Conservation (phyloP, 2,329 filamentous ascomycete species). For the Lachnellula occidentalis region DNA sequence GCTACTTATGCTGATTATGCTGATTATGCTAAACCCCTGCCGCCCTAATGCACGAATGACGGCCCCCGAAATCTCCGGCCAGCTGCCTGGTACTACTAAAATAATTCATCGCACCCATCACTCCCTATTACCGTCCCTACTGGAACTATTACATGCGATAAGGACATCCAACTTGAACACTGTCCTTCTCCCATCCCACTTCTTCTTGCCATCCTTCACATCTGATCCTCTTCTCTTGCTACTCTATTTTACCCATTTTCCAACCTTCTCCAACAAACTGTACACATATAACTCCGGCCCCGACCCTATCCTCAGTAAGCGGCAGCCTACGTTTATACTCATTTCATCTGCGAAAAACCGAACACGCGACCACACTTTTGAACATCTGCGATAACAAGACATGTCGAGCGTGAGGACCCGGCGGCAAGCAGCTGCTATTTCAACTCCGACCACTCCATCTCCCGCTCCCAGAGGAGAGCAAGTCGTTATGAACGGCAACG, state of each 20-base stretch:
- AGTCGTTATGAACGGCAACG: conserved; percentile 41
- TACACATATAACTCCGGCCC: neutral
- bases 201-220: neutral
- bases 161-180: conserved; percentile 21
- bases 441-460: conserved; percentile 25
- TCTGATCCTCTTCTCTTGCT: neutral
- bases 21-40: too few relatives aligned
- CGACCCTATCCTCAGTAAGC: neutral
- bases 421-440: conserved; percentile 28
- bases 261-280: neutral
- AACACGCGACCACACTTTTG: conserved; percentile 14
- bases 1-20: too few relatives aligned
- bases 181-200: conserved; percentile 15
- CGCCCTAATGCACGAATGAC: too few relatives aligned
- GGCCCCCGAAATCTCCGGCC: too few relatives aligned
- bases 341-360: conserved; percentile 1
- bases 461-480: conserved; percentile 20
- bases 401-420: conserved; percentile 31
- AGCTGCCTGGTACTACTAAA: neutral
- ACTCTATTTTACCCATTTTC: neutral
- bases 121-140: too few relatives aligned
- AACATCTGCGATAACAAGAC: conserved; percentile 9
- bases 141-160: conserved; percentile 1
- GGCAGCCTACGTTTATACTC: neutral
- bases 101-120: too few relatives aligned